These are phyloP conservation scores for Senna siamea DNA, from an alignment of 306 rosid species.

Conservation along the genomic window DNA sequence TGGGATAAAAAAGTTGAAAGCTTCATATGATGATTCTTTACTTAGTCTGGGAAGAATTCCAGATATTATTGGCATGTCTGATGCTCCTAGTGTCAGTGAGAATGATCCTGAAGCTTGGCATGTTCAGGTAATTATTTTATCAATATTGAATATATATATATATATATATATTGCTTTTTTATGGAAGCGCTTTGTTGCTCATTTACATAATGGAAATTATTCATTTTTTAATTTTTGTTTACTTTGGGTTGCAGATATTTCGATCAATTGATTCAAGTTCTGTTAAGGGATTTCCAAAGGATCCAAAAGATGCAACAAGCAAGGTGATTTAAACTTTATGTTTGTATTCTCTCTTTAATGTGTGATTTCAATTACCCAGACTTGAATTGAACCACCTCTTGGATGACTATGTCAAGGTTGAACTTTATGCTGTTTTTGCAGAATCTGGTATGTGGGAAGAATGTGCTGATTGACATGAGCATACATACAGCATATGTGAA, in stretches of 20 bases:
- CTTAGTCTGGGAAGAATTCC: constrained; percentile 79
- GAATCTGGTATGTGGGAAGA: constrained; percentile 94
- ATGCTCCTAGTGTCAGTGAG: constrained; percentile 46
- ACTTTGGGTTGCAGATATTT: constrained; percentile 70
- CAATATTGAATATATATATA: constrained; percentile 20
- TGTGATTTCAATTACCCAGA: constrained; percentile 23
- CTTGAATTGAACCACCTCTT: constrained; percentile 1
- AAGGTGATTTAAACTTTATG: constrained; percentile 53
- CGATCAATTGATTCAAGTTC: constrained; percentile 96
- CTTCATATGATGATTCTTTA: constrained; percentile 69
- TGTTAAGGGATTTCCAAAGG: constrained; percentile 86
- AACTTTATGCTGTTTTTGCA: constrained; percentile 49
- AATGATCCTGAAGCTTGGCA: constrained; percentile 91
- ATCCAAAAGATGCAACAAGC: constrained; percentile 72
- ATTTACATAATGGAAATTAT: constrained; percentile 9
- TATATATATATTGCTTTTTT: constrained; percentile 26
- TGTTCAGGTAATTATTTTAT: constrained; percentile 69
- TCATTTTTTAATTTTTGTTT: constrained; percentile 18
- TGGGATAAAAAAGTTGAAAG: constrained; percentile 76
- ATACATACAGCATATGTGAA: constrained; percentile 93
- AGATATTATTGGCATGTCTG: constrained; percentile 59
- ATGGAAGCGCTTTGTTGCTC: constrained; percentile 6
- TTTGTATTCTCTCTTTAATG: constrained; percentile 33
- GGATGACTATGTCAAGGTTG: constrained; percentile 30
- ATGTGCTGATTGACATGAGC: constrained; percentile 98